These are phyloP conservation scores for Ceratocystis albifundus DNA, from an alignment of 2,329 filamentous ascomycete genomes.

Conservation along the genomic window DNA sequence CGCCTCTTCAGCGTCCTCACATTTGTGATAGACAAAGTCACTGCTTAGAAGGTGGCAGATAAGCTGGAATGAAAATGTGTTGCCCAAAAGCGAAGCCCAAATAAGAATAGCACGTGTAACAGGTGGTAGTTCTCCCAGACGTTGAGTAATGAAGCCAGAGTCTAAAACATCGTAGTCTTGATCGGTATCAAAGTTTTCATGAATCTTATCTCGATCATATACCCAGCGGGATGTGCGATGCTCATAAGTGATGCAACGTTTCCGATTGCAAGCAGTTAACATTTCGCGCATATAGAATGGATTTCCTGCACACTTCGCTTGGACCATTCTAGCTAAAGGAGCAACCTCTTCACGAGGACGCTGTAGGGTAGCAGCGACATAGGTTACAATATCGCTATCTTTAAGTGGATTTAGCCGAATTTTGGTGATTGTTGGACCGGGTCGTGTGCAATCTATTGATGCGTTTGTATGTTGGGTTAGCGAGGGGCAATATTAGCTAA, in stretches of 20 bases:
- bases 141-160: slow-evolving; percentile 67
- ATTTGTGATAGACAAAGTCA: slow-evolving; percentile 52
- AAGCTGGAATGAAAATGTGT: slow-evolving; percentile 70
- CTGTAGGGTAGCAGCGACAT: slow-evolving; percentile 71
- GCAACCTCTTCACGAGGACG: slow-evolving; percentile 59
- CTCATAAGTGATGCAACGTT: slow-evolving; percentile 82
- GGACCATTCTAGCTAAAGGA: slow-evolving; percentile 69
- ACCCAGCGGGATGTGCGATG: slow-evolving; percentile 74
- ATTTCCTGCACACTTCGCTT: slow-evolving; percentile 80
- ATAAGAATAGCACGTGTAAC: slow-evolving; percentile 67
- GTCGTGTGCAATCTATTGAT: slow-evolving; percentile 33
- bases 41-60: slow-evolving; percentile 66
- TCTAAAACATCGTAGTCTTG: slow-evolving; percentile 70
- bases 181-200: slow-evolving; percentile 70
- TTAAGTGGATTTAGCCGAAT: slow-evolving; percentile 61
- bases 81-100: slow-evolving; percentile 77
- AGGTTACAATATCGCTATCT: slow-evolving; percentile 70
- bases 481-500: background rate
- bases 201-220: slow-evolving; percentile 75
- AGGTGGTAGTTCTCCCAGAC: slow-evolving; percentile 62
- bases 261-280: slow-evolving; percentile 74
- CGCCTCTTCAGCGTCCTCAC: slow-evolving; percentile 35
- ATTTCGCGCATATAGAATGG: slow-evolving; percentile 88
- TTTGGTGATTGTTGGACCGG: slow-evolving; percentile 50
- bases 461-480: background rate